Percentiles rank a stretch among this genome's conserved stretches.
phyloP scores from a whole-genome alignment of 2,329 filamentous ascomycete species.

The Tolypocladium sp. region DNA sequence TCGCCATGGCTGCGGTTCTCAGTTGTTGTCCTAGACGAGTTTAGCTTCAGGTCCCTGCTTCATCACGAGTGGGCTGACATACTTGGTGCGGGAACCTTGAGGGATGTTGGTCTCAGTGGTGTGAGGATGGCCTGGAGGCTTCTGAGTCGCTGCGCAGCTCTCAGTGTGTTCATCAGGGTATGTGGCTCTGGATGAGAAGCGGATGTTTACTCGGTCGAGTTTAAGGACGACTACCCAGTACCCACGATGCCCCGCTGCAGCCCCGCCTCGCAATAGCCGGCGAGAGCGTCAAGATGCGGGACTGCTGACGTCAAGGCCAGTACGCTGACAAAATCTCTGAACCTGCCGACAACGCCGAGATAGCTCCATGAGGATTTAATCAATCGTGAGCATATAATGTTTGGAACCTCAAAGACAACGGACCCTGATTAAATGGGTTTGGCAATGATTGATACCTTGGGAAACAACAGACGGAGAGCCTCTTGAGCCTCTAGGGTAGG shows the following conservation, averaged over 20 bases:
- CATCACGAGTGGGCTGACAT: not conserved
- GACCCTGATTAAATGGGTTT: not conserved
- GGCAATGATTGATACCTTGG: too few relatives aligned
- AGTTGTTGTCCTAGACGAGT: not conserved
- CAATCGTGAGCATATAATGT: not conserved
- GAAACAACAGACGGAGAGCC: too few relatives aligned
- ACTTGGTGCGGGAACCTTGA: slow-evolving; percentile 4
- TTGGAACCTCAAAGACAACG: too few relatives aligned
- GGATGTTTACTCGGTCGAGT: not conserved
- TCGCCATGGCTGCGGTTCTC: slow-evolving; percentile 40
- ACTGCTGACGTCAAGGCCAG: not conserved
- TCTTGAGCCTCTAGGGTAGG: not conserved
- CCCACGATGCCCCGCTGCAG: not conserved
- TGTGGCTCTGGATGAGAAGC: not conserved
- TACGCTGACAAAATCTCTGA: not conserved
- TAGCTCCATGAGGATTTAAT: not conserved
- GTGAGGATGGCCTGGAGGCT: slow-evolving; percentile 11
- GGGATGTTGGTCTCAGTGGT: slow-evolving; percentile 1
- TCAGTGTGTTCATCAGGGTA: slow-evolving; percentile 13
- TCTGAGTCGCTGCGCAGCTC: slow-evolving; percentile 15
- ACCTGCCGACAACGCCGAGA: not conserved
- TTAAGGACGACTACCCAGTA: too few relatives aligned
- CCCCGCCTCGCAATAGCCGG: not conserved
- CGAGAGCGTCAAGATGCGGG: not conserved
- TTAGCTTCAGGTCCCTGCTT: not conserved